phyloP scores from a whole-genome alignment of 495 filamentous ascomycete genomes.

The Clavariopsis aquatica region DNA sequence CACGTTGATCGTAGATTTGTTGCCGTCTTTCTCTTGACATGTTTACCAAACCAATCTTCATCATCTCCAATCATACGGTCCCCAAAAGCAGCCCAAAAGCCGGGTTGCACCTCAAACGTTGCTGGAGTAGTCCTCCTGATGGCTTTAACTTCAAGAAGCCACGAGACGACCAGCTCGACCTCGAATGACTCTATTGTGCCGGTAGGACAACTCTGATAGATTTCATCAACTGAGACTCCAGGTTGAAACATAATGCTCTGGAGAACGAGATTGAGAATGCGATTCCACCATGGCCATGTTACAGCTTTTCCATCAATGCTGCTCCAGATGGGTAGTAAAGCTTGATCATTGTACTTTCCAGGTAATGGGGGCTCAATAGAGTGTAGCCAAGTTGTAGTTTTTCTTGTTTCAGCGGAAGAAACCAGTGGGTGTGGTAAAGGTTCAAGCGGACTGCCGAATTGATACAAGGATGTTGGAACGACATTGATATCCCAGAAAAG shows the following conservation, averaged over 20 bases:
- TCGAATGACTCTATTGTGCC: constrained; percentile 24
- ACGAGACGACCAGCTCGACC: constrained; percentile 24
- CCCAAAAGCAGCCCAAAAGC: constrained; percentile 29
- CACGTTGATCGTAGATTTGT: background rate
- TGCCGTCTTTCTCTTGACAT: constrained; percentile 20
- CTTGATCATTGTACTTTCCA: constrained; percentile 39
- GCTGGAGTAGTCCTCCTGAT: background rate
- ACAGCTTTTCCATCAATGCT: constrained; percentile 67
- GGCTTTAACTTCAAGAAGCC: constrained; percentile 23
- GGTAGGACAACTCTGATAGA: constrained; percentile 10
- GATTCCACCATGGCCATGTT: constrained; percentile 63
- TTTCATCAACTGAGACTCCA: background rate
- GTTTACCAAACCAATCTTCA: constrained; percentile 26
- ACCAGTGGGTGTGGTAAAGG: constrained; percentile 30
- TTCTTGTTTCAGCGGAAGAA: constrained; percentile 23
- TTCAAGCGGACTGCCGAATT: constrained; percentile 59
- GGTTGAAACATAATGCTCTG: constrained; percentile 24
- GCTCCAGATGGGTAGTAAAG: constrained; percentile 72
- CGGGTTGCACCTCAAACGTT: constrained; percentile 1
- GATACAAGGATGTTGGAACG: constrained; percentile 58
- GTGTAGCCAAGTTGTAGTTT: constrained; percentile 13
- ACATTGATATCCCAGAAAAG: constrained; percentile 65
- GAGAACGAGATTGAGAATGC: constrained; percentile 28
- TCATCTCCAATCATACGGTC: constrained; percentile 18
- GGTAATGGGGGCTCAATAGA: constrained; percentile 23